phyloP scores from a whole-genome alignment of 306 rosid genomes.

The Ceratonia siliqua region DNA sequence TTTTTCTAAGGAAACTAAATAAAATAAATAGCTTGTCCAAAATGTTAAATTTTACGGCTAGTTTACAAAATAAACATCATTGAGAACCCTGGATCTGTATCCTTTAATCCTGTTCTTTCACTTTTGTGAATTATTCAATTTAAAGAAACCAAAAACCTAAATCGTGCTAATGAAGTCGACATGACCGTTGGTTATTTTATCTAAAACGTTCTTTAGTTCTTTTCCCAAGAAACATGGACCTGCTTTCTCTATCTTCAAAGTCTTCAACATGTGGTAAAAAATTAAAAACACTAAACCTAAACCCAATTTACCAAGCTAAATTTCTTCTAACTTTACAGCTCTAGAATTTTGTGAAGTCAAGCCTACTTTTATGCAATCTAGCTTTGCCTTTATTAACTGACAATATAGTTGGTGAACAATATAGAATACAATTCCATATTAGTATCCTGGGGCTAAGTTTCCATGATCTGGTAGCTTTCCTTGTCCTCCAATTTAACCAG shows the following conservation, averaged over 20 bases:
- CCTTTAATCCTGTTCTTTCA: too few species aligned
- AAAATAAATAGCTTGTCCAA: too few species aligned
- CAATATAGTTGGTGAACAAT: constrained; percentile 36
- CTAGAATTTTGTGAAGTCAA: neutral
- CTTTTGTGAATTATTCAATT: too few species aligned
- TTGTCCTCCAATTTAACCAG: constrained; percentile 18
- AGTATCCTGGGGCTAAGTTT: neutral
- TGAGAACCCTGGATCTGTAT: too few species aligned
- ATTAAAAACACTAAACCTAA: too few species aligned
- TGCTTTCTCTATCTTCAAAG: neutral
- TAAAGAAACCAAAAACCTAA: too few species aligned
- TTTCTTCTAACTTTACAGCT: neutral
- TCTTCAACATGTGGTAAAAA: too few species aligned
- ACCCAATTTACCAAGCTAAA: neutral
- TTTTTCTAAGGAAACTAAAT: too few species aligned
- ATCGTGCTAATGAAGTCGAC: neutral
- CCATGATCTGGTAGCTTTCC: constrained; percentile 8
- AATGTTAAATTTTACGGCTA: too few species aligned
- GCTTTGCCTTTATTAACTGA: neutral
- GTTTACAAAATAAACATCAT: too few species aligned
- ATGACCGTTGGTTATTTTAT: too few species aligned
- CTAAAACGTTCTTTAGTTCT: too few species aligned
- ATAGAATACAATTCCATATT: constrained; percentile 23
- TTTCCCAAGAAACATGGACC: neutral
- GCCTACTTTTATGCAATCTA: neutral